phyloP scores from a whole-genome alignment of 2,329 filamentous ascomycete species.

The Lachnellula suecica region DNA sequence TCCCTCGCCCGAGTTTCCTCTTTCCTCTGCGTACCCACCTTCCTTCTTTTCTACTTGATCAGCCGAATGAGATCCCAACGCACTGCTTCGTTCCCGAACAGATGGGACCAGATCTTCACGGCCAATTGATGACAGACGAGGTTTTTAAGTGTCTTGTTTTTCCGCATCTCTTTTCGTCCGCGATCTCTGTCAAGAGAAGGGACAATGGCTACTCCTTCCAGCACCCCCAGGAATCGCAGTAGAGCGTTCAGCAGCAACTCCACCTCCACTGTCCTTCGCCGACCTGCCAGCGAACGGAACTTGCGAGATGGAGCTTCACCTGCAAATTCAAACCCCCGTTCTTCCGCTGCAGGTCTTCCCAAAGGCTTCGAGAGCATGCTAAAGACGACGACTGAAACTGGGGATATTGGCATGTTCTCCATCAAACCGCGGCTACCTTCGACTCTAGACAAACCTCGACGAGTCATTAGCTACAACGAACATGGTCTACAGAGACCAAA shows the following conservation, averaged over 20 bases:
- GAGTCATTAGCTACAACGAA: slow-evolving; percentile 16
- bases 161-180: background rate
- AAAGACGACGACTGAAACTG: slow-evolving; percentile 64
- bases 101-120: no score
- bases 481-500: slow-evolving; percentile 17
- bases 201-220: slow-evolving; percentile 23
- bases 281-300: slow-evolving; percentile 15
- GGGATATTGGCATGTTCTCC: slow-evolving; percentile 62
- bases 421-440: slow-evolving; percentile 42
- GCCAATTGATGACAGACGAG: background rate
- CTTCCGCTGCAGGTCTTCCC: slow-evolving; percentile 46
- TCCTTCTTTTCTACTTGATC: no score
- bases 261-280: slow-evolving; percentile 15
- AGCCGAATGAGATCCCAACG: no score
- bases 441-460: slow-evolving; percentile 22
- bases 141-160: background rate
- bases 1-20: no score
- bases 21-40: no score
- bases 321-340: slow-evolving; percentile 32
- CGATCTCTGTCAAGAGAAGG: slow-evolving; percentile 11
- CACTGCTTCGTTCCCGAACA: no score
- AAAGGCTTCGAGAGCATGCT: slow-evolving; percentile 63
- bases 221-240: slow-evolving; percentile 11
- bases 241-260: slow-evolving; percentile 8
- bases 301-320: slow-evolving; percentile 33